Evolutionary conservation across 2,329 filamentous ascomycete species (phyloP).

Genomic region (Colletotrichum tamarilloi): DNA sequence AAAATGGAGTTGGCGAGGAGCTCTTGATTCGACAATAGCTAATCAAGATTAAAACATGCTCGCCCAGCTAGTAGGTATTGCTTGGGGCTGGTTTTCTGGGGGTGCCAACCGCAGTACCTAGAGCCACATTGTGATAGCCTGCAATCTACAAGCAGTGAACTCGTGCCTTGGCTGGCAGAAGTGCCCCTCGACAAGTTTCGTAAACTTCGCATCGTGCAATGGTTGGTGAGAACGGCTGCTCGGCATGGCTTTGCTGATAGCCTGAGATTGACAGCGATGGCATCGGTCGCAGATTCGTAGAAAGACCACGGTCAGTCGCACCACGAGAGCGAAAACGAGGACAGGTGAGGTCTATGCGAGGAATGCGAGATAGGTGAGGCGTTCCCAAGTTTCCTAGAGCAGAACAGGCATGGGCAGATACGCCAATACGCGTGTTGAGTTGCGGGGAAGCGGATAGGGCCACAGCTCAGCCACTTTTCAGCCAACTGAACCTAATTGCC

Average conservation of each 20-base stretch:
- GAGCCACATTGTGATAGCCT: not conserved
- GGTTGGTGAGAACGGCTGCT: not conserved
- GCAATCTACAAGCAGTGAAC: not conserved
- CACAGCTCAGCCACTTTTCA: not conserved
- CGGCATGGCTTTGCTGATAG: not conserved
- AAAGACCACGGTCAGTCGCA: not conserved
- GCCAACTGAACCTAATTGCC: too few species aligned
- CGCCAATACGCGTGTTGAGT: constrained; percentile 20
- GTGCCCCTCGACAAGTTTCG: not conserved
- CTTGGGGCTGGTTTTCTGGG: not conserved
- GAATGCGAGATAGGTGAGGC: constrained; percentile 1
- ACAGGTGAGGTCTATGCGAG: constrained; percentile 1
- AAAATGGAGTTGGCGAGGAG: not conserved
- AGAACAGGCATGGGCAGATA: not conserved
- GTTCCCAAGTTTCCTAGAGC: not conserved
- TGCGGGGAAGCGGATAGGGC: not conserved
- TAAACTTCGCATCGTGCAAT: not conserved
- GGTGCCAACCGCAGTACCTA: not conserved
- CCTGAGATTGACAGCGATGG: not conserved
- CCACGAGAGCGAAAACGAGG: constrained; percentile 1
- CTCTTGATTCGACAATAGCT: constrained; percentile 4
- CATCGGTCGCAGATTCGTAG: not conserved
- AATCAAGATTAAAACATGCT: constrained; percentile 14
- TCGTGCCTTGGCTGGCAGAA: not conserved
- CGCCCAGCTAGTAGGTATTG: constrained; percentile 3